These are phyloP conservation scores for Aspergillus sojae DNA, from an alignment of 2,329 filamentous ascomycete genomes.

Conservation along the genomic window DNA sequence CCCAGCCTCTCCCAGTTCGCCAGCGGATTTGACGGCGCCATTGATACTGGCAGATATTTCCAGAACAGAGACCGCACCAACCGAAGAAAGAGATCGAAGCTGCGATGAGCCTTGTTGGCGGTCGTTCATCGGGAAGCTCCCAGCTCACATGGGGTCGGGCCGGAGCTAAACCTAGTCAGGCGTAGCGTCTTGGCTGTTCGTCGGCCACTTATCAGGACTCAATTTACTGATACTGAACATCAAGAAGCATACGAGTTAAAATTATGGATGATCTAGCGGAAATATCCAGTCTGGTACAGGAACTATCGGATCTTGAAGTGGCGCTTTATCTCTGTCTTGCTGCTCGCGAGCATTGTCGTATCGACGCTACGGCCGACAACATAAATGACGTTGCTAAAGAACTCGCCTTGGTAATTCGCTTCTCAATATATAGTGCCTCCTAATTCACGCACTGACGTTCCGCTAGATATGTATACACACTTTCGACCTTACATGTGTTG, in stretches of 20 bases:
- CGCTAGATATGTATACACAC: slow-evolving; percentile 66
- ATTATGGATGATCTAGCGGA: slow-evolving; percentile 29
- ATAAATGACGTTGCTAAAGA: slow-evolving; percentile 73
- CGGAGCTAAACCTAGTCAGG: slow-evolving; percentile 17
- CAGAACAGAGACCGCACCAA: background rate
- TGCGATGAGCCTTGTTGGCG: slow-evolving; percentile 5
- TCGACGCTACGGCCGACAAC: slow-evolving; percentile 68
- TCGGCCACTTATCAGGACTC: background rate
- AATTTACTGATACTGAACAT: background rate
- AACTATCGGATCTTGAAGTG: slow-evolving; percentile 83
- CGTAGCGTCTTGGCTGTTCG: background rate
- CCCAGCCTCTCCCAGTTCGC: slow-evolving; percentile 94
- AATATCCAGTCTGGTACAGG: slow-evolving; percentile 71
- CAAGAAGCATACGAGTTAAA: background rate
- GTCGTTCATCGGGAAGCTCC: slow-evolving; percentile 11
- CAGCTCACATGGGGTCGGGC: slow-evolving; percentile 17
- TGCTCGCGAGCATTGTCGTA: slow-evolving; percentile 82
- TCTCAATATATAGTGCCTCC: background rate
- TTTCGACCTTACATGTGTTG: slow-evolving; percentile 71
- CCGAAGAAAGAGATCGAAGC: background rate
- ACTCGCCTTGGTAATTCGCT: slow-evolving; percentile 62
- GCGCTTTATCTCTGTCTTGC: slow-evolving; percentile 81
- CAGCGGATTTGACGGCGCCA: slow-evolving; percentile 64
- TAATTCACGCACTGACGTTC: background rate
- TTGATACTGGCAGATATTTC: slow-evolving; percentile 21